A percentile compares a stretch with the other conserved stretches of the same genome.
Evolutionary conservation across 345 rosid genomes (phyloP).

Genomic region (Balakata baccata): DNA sequence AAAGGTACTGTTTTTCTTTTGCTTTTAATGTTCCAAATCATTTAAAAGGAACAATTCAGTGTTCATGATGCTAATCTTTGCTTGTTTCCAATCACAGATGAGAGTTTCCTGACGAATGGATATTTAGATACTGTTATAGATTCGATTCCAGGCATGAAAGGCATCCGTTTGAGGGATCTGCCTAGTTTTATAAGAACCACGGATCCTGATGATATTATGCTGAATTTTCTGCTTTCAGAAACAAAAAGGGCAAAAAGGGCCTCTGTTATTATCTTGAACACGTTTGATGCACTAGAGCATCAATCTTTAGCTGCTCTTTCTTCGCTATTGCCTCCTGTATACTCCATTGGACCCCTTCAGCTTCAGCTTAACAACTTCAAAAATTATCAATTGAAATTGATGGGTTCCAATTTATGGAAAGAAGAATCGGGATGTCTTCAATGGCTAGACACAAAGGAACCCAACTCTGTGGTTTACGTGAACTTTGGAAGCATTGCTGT

Average conservation of each 20-base stretch:
- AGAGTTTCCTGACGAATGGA: constrained; percentile 14
- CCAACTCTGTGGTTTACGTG: constrained; percentile 15
- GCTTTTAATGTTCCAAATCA: no score
- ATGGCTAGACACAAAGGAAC: constrained; percentile 14
- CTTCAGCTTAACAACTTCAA: neutral
- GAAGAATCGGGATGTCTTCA: constrained; percentile 11
- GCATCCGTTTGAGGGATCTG: constrained; percentile 14
- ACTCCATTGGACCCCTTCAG: constrained; percentile 18
- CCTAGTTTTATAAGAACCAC: constrained; percentile 21
- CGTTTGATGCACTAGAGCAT: constrained; percentile 13
- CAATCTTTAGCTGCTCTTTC: neutral
- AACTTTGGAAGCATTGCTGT: constrained; percentile 23
- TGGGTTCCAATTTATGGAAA: constrained; percentile 18
- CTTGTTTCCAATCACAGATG: constrained; percentile 10
- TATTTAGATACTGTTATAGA: constrained; percentile 17
- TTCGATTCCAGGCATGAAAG: constrained; percentile 21
- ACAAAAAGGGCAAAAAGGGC: constrained; percentile 8
- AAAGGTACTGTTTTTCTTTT: constrained; percentile 7
- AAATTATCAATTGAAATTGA: neutral
- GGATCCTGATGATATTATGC: constrained; percentile 8
- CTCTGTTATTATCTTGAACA: constrained; percentile 14
- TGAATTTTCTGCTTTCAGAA: neutral
- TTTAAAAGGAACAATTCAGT: no score
- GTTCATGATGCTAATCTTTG: neutral
- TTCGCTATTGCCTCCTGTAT: constrained; percentile 5